Evolutionary conservation across 305 asterid species (phyloP), one percentile per base, ranked within the genome.

Genomic region (Rubia peregrina): DNA sequence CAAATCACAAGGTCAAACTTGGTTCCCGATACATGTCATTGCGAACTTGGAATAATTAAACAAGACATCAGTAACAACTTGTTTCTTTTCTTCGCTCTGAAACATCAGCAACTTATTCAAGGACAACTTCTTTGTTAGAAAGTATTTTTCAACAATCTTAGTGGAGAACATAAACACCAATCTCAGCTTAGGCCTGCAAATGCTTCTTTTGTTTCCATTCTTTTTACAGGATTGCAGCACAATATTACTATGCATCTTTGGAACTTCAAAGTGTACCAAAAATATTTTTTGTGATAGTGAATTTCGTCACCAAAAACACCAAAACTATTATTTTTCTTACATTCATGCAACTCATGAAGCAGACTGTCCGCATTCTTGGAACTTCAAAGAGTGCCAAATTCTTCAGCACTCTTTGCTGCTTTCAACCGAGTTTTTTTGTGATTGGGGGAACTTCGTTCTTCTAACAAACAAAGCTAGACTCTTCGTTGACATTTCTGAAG

Each of bases 21-120:
- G 96, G 77, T 86, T 83, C 30, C 98, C 98, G 49, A 92, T 81
- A 73, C 90, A 87, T 0, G 88, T 96, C 85, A 90, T 81, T 41
- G 85, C 95, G 82, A 92, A 92, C 73, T 80, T 88, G 61, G 98
- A 92, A 81, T 92, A 92, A 36, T 86, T 87, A 80, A 82, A 88
- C 83, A 90, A 70, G 70, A 89, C 98, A 84, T 92, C 97, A 22
- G 97, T 89, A 74, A 97, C 95, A 75, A 97, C 97, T 83, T 92
- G 96, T 86, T 86, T 92, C 88, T 85, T 88, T 76, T 87, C 95
- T 75, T 88, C 97, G 77, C 64, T 76, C 98, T 91, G 81, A 61
- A 68, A 53, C 48, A 0, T 43, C 7, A 10, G 53, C 43, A 59
- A 22, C n/a, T 13, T 13, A 76, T 5, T 49, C 57, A 4, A 24